These are phyloP conservation scores for Myxozyma vanderwaltii DNA, from an alignment of 805 yeast genomes.

Conservation along the genomic window DNA sequence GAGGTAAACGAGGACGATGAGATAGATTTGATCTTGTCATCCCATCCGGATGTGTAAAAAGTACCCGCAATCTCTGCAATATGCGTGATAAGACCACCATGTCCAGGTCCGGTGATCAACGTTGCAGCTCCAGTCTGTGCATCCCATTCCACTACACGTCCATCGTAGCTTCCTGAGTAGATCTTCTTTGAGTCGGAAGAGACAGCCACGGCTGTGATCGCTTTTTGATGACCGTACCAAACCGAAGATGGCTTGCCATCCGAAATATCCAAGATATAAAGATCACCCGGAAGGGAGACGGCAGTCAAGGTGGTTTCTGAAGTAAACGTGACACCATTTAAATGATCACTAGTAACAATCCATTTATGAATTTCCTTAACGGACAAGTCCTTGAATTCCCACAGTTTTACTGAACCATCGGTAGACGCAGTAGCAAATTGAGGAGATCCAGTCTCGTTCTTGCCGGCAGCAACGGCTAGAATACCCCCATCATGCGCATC, in stretches of 20 bases:
- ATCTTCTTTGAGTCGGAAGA: slow-evolving; percentile 21
- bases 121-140: slow-evolving; percentile 44
- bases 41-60: slow-evolving; percentile 80
- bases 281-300: slow-evolving; percentile 68
- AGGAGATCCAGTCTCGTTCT: slow-evolving; percentile 56
- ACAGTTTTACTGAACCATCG: slow-evolving; percentile 70
- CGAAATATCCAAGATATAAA: slow-evolving; percentile 51
- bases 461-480: slow-evolving; percentile 60
- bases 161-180: slow-evolving; percentile 79
- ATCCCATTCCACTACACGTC: slow-evolving; percentile 66
- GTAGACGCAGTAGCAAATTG: slow-evolving; percentile 80
- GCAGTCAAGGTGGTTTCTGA: slow-evolving; percentile 55
- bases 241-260: slow-evolving; percentile 44
- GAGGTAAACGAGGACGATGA: slow-evolving; percentile 41
- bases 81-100: slow-evolving; percentile 68
- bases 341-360: slow-evolving; percentile 58
- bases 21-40: slow-evolving; percentile 62
- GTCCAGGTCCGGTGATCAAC: slow-evolving; percentile 50
- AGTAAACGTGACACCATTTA: slow-evolving; percentile 77
- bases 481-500: slow-evolving; percentile 72
- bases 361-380: slow-evolving; percentile 50
- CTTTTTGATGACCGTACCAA: slow-evolving; percentile 77
- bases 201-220: slow-evolving; percentile 62
- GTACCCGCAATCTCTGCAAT: slow-evolving; percentile 45
- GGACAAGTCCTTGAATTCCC: slow-evolving; percentile 55